Conservation (phyloP, 192 early-diverging fungal species). For the Haplosporangium gracile region DNA sequence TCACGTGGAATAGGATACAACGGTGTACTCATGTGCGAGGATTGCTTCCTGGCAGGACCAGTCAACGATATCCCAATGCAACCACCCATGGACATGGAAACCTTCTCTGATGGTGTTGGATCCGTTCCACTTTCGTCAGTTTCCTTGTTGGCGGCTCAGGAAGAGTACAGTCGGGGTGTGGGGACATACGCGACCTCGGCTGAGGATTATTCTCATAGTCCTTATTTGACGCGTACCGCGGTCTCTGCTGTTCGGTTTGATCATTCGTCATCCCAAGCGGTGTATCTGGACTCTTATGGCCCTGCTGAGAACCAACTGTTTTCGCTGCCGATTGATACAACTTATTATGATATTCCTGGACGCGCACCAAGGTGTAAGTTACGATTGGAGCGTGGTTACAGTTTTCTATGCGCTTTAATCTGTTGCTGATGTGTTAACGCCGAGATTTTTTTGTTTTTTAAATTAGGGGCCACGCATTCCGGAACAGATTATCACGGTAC, state of each 20-base stretch:
- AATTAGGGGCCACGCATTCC: constrained; percentile 84
- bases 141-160: neutral
- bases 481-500: constrained; percentile 96
- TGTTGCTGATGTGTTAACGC: neutral
- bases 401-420: neutral
- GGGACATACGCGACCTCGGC: constrained; percentile 68
- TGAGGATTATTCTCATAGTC: constrained; percentile 76
- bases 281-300: constrained; percentile 70
- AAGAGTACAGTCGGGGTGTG: constrained; percentile 20
- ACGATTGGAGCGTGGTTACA: neutral
- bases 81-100: constrained; percentile 5
- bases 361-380: constrained; percentile 84
- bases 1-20: constrained; percentile 66
- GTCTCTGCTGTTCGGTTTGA: constrained; percentile 66
- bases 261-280: constrained; percentile 59
- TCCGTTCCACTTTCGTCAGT: neutral
- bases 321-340: constrained; percentile 81
- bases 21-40: constrained; percentile 78
- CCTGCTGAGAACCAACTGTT: constrained; percentile 79
- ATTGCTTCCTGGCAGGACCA: constrained; percentile 71
- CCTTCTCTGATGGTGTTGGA: neutral
- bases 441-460: neutral
- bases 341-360: constrained; percentile 93
- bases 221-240: constrained; percentile 73
- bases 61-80: constrained; percentile 55